Percentiles rank a stretch among this genome's conserved stretches.
These are phyloP conservation scores for Ramaria rubella DNA, from an alignment of 768 basidiomycete species.

Conservation along the genomic window DNA sequence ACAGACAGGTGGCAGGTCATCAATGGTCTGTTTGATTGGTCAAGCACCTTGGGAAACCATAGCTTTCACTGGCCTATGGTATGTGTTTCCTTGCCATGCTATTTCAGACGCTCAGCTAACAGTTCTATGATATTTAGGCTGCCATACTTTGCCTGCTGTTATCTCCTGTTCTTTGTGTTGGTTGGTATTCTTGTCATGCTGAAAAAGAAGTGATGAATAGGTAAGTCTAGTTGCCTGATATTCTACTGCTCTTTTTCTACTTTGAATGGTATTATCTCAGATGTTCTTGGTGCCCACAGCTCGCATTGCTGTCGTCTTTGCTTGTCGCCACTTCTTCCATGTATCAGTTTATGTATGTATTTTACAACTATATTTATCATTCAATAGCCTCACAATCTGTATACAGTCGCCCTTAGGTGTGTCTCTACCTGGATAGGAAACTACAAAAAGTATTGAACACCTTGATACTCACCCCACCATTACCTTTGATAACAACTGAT, in stretches of 20 bases:
- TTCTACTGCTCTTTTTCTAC: neutral
- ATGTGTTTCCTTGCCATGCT: slow-evolving; percentile 21
- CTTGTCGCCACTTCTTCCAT: neutral
- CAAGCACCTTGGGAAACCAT: slow-evolving; percentile 49
- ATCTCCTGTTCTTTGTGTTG: slow-evolving; percentile 62
- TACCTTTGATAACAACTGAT: neutral
- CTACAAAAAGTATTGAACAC: neutral
- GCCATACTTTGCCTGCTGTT: slow-evolving; percentile 65
- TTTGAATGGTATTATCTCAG: neutral
- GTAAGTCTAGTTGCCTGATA: neutral
- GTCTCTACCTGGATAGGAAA: neutral
- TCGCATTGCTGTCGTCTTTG: neutral
- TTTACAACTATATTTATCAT: neutral
- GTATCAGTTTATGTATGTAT: neutral
- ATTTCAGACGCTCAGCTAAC: neutral
- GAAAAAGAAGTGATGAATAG: neutral
- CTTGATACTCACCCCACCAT: neutral
- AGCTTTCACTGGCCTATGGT: slow-evolving; percentile 67
- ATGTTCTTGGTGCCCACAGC: slow-evolving; percentile 1
- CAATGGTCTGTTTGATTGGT: slow-evolving; percentile 55
- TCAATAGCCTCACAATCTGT: too few species aligned
- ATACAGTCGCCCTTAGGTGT: neutral
- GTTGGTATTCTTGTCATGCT: slow-evolving; percentile 47
- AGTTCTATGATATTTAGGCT: slow-evolving; percentile 26
- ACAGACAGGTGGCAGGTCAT: too few species aligned